Conservation (phyloP, 2,329 filamentous ascomycete genomes). For the Ceratocystis eucalypticola region DNA sequence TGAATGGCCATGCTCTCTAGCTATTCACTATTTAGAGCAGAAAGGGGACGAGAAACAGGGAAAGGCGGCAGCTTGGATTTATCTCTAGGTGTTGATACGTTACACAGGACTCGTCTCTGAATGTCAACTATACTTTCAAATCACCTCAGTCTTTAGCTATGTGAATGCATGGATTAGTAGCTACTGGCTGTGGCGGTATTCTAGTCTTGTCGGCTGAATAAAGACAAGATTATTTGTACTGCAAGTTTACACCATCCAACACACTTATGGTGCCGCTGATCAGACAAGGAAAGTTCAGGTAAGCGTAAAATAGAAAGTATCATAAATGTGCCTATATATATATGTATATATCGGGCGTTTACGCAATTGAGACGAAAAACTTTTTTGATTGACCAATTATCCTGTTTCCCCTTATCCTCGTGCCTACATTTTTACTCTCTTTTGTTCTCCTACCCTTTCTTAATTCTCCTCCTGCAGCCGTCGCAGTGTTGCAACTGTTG, state of each 20-base stretch:
- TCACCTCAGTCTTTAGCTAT: not conserved
- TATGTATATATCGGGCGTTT: not conserved
- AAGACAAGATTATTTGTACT: too few relatives aligned
- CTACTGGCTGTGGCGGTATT: too few relatives aligned
- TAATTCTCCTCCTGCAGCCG: constrained; percentile 20
- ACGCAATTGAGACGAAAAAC: not conserved
- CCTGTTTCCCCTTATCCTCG: not conserved
- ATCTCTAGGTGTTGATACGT: not conserved
- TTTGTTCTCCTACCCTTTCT: not conserved
- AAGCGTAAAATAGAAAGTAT: not conserved
- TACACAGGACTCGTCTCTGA: not conserved
- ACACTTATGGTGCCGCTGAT: not conserved
- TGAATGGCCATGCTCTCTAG: not conserved
- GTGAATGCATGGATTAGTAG: not conserved
- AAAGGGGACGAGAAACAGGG: constrained; percentile 4
- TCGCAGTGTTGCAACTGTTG: constrained; percentile 18
- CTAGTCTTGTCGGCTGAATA: too few relatives aligned
- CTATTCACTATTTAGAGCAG: not conserved
- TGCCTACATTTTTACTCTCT: not conserved
- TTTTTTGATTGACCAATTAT: constrained; percentile 1
- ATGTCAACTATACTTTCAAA: not conserved
- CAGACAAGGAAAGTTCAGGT: not conserved
- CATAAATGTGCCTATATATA: not conserved
- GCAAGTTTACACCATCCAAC: not conserved
- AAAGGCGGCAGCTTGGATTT: not conserved